Percentiles rank a stretch among this genome's conserved stretches.
Conservation (phyloP, 1,284 basidiomycete species). For the Cerioporus squamosus region DNA sequence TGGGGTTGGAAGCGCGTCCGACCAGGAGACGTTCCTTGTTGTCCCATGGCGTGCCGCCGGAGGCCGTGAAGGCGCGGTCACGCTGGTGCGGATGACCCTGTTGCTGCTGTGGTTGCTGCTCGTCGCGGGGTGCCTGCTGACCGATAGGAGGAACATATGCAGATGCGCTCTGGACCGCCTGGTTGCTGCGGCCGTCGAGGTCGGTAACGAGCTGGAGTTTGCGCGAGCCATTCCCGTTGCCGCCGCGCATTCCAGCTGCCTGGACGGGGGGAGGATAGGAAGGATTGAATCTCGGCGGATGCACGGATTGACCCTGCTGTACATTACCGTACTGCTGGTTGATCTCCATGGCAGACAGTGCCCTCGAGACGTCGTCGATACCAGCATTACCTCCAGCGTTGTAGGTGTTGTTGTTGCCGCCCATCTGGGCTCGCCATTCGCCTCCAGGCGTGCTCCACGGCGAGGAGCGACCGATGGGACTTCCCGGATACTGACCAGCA, state of each 20-base stretch:
- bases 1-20: slow-evolving; percentile 68
- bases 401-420: slow-evolving; percentile 26
- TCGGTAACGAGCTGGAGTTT: slow-evolving; percentile 64
- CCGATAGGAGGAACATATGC: slow-evolving; percentile 51
- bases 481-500: slow-evolving; percentile 58
- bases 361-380: slow-evolving; percentile 78
- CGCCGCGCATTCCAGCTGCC: slow-evolving; percentile 44
- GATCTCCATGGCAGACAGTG: slow-evolving; percentile 70
- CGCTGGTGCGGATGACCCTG: slow-evolving; percentile 32
- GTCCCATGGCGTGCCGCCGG: slow-evolving; percentile 55
- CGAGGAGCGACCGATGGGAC: slow-evolving; percentile 63
- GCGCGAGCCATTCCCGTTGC: slow-evolving; percentile 40
- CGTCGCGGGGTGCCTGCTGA: slow-evolving; percentile 23
- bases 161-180: slow-evolving; percentile 47
- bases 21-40: slow-evolving; percentile 62
- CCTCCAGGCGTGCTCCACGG: slow-evolving; percentile 62
- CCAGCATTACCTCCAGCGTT: slow-evolving; percentile 40
- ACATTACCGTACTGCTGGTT: slow-evolving; percentile 40
- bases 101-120: slow-evolving; percentile 36
- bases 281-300: slow-evolving; percentile 72
- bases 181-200: slow-evolving; percentile 62
- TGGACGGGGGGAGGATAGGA: slow-evolving; percentile 52
- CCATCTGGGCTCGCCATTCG: slow-evolving; percentile 64
- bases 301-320: slow-evolving; percentile 53
- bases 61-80: slow-evolving; percentile 47